These are phyloP conservation scores for Neohortaea acidophila DNA, from an alignment of 495 filamentous ascomycete genomes.

Conservation along the genomic window DNA sequence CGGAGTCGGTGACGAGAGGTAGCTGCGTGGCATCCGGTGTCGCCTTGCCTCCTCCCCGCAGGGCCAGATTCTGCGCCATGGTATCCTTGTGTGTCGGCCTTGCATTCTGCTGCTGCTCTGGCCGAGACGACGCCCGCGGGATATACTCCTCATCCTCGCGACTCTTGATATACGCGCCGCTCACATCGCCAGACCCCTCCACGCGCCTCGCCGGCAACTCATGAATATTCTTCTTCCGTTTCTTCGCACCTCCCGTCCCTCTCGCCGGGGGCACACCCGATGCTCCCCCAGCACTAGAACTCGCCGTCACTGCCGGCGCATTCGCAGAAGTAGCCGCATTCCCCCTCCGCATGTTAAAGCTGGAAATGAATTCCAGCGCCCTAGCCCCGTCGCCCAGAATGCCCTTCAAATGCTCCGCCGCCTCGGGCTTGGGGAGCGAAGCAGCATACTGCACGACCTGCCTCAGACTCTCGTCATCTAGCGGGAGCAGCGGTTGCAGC, in stretches of 20 bases:
- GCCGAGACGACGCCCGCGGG: conserved; percentile 22
- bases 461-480: conserved; percentile 67
- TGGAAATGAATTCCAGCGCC: conserved; percentile 78
- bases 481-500: conserved; percentile 59
- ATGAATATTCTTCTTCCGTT: conserved; percentile 30
- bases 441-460: conserved; percentile 70
- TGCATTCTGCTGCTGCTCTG: conserved; percentile 23
- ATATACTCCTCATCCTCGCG: conserved; percentile 54
- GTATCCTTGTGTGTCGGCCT: conserved; percentile 2
- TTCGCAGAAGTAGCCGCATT: conserved; percentile 17
- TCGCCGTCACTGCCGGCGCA: conserved; percentile 11
- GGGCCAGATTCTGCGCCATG: conserved; percentile 25
- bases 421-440: conserved; percentile 53
- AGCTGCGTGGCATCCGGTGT: conserved; percentile 27
- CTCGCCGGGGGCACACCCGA: not conserved
- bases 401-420: conserved; percentile 70
- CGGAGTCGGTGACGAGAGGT: conserved; percentile 21
- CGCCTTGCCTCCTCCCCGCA: conserved; percentile 27
- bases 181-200: conserved; percentile 42
- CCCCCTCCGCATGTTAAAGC: conserved; percentile 64
- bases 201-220: conserved; percentile 42
- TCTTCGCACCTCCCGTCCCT: conserved; percentile 7
- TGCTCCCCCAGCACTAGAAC: conserved; percentile 38
- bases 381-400: conserved; percentile 75
- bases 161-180: conserved; percentile 47